Conservation (phyloP, 164 flowering plant species). For the Sedum album region DNA sequence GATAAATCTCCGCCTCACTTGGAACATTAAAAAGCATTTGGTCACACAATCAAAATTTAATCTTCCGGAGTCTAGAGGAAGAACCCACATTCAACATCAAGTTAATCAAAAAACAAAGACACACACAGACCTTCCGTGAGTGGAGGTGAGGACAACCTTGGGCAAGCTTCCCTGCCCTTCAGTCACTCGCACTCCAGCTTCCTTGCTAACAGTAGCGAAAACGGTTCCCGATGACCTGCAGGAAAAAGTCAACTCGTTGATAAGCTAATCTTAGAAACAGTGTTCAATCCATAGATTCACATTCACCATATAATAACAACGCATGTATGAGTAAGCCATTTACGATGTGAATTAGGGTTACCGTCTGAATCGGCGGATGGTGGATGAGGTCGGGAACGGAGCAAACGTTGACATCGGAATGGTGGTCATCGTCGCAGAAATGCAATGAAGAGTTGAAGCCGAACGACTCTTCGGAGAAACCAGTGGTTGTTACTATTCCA, state of each 20-base stretch:
- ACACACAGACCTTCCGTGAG: slow-evolving; percentile 45
- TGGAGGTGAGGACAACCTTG: slow-evolving; percentile 52
- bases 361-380: slow-evolving; percentile 32
- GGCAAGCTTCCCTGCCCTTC: slow-evolving; percentile 72
- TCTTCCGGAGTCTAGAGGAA: too few relatives aligned
- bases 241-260: too few relatives aligned
- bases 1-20: slow-evolving; percentile 83
- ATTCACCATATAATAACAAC: not conserved
- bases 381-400: slow-evolving; percentile 18
- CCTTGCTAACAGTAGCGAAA: slow-evolving; percentile 38
- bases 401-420: slow-evolving; percentile 19
- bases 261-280: too few relatives aligned
- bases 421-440: slow-evolving; percentile 17
- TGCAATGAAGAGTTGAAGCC: not conserved
- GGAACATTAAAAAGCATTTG: slow-evolving; percentile 8
- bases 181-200: slow-evolving; percentile 41
- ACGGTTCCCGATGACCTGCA: slow-evolving; percentile 40
- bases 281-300: not conserved
- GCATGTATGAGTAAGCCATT: not conserved
- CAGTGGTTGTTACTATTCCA: not conserved
- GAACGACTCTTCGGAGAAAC: not conserved
- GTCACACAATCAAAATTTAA: not conserved
- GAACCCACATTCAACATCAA: too few relatives aligned
- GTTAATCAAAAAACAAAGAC: not conserved
- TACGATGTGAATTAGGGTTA: not conserved